These are phyloP conservation scores for Hygrophorus pudorinus DNA, from an alignment of 768 basidiomycete genomes.

Conservation along the genomic window DNA sequence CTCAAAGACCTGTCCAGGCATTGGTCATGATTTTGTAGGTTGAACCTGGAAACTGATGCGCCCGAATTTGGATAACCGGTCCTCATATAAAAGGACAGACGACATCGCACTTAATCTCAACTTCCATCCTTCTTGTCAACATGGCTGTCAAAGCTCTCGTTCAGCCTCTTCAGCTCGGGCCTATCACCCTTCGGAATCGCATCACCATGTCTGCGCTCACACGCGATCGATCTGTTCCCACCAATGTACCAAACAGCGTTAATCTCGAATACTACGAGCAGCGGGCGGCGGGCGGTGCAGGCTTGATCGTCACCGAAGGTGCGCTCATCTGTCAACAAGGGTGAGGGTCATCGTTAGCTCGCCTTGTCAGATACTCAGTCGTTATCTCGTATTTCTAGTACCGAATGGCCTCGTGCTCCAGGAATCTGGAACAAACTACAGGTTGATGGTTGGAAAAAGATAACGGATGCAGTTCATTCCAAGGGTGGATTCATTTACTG, in stretches of 20 bases:
- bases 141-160: constrained; percentile 16
- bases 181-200: constrained; percentile 26
- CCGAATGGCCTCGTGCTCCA: constrained; percentile 34
- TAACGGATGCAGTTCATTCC: constrained; percentile 37
- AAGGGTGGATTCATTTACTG: constrained; percentile 33
- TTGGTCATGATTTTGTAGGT: no score
- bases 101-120: no score
- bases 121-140: neutral
- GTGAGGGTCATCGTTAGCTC: constrained; percentile 13
- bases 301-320: constrained; percentile 31
- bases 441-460: constrained; percentile 32
- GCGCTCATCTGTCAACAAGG: constrained; percentile 32
- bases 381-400: constrained; percentile 17
- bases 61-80: no score
- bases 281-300: constrained; percentile 28
- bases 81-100: no score
- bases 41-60: no score
- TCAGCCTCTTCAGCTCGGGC: constrained; percentile 25
- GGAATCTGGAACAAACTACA: constrained; percentile 39
- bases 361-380: neutral
- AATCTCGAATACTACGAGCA: constrained; percentile 30
- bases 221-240: constrained; percentile 31
- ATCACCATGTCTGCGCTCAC: constrained; percentile 32
- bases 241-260: constrained; percentile 19
- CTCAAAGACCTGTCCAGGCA: no score